Base-by-base conservation (phyloP, 306 rosid species). In the Lathyrus sativus region DNA sequence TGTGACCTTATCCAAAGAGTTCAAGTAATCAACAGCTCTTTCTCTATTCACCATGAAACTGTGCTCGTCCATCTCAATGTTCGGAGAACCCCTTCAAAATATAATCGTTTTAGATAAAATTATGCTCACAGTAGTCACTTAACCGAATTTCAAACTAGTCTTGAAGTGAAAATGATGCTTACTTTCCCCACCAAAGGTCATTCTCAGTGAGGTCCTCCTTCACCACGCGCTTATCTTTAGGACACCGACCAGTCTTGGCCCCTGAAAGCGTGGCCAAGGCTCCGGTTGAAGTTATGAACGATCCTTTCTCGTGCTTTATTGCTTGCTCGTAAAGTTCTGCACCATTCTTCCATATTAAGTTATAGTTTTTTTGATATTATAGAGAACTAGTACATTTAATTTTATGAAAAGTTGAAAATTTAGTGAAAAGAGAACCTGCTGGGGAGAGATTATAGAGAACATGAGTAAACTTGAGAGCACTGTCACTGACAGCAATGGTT, bases 131-230 rank as follows among this genome's bases (percentile, higher is more conserved):
- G 46, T 11, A 11, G 49, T 12, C 49, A 1, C 49, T 44, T 44
- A 13, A 44, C 49, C 2, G 39, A 12, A 13, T 12, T 44, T 44
- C 15, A 44, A 13, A n/a, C 6, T 44, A 12, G 17, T 44, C 17
- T 44, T 5, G 13, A 44, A 1, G 12, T 43, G 48, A 43, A 15
- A 48, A 15, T 4, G 59, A 46, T 31, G 22, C 96, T 72, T 74
- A 92, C 98, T 81, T 92, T 81, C 96, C 98, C 98, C 96, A 92
- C 98, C 98, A 92, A 76, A 92, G 96, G 48, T 89, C 96, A 37
- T 77, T 60, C 54, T 81, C 83, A 3, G 90, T 83, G 8, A 76
- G 28, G 3, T 83, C 82, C 37, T 92, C 98, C 66, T 71, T 87
- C 1, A 92, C 98, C 0, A 92, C 95, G 2, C 98, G 91, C 42